These are phyloP conservation scores for Scopulariopsis brevicaulis DNA, from an alignment of 2,329 filamentous ascomycete genomes.

Conservation along the genomic window DNA sequence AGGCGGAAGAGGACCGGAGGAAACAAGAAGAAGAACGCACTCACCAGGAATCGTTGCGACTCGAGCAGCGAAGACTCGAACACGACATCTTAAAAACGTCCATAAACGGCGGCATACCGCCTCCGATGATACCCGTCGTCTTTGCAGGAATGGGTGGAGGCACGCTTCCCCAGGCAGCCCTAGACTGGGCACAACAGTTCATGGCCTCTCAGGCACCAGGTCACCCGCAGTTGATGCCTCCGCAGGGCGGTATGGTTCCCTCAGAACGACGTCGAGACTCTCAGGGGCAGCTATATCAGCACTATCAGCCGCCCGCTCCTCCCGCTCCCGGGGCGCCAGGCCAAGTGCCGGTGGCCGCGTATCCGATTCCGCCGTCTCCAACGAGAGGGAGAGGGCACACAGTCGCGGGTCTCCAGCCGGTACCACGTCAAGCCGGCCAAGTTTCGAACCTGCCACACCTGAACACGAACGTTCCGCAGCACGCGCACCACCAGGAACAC, in stretches of 20 bases:
- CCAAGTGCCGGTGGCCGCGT: not conserved
- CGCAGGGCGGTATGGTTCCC: slow-evolving; percentile 33
- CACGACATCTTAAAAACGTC: slow-evolving; percentile 62
- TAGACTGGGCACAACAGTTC: slow-evolving; percentile 61
- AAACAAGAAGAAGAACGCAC: slow-evolving; percentile 66
- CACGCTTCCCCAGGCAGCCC: slow-evolving; percentile 43
- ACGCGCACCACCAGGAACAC: slow-evolving; percentile 33
- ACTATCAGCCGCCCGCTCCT: slow-evolving; percentile 32
- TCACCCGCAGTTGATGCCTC: slow-evolving; percentile 33
- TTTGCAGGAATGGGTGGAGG: slow-evolving; percentile 63
- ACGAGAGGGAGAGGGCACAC: slow-evolving; percentile 38
- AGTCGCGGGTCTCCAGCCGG: slow-evolving; percentile 19
- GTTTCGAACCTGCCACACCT: slow-evolving; percentile 29
- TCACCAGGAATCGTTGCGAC: slow-evolving; percentile 49
- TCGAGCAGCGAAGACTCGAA: slow-evolving; percentile 65
- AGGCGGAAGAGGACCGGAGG: slow-evolving; percentile 61
- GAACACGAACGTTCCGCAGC: slow-evolving; percentile 30
- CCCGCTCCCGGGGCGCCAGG: slow-evolving; percentile 9
- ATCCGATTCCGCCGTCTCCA: slow-evolving; percentile 23
- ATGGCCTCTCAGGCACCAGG: slow-evolving; percentile 33
- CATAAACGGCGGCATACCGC: slow-evolving; percentile 58
- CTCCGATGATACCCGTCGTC: slow-evolving; percentile 62
- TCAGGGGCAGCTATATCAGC: slow-evolving; percentile 21
- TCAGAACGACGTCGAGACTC: slow-evolving; percentile 44
- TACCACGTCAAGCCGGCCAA: slow-evolving; percentile 22